phyloP scores from a whole-genome alignment of 495 filamentous ascomycete genomes.

The Penicillium longicatenatum region DNA sequence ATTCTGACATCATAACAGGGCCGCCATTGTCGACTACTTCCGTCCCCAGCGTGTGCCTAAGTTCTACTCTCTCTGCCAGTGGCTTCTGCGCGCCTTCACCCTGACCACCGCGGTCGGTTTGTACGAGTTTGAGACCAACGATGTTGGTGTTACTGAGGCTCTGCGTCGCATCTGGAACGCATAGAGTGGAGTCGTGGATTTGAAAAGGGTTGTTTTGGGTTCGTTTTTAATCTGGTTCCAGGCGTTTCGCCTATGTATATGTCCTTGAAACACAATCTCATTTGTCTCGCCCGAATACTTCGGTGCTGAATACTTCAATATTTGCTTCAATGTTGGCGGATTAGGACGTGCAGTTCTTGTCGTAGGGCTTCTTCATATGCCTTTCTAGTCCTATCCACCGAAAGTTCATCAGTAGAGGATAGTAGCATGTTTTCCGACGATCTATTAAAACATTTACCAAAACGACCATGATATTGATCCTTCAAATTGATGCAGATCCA shows the following conservation, averaged over 20 bases:
- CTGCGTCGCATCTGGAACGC: constrained; percentile 86
- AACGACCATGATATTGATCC: too few relatives aligned
- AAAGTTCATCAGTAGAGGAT: too few relatives aligned
- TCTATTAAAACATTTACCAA: too few relatives aligned
- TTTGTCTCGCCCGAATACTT: constrained; percentile 30
- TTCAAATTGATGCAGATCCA: too few relatives aligned
- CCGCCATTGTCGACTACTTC: constrained; percentile 88
- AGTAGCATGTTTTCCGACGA: too few relatives aligned
- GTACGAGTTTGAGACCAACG: constrained; percentile 99
- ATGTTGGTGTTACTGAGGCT: constrained; percentile 89
- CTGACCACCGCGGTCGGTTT: constrained; percentile 81
- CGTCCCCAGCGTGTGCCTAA: constrained; percentile 70
- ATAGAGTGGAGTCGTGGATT: constrained; percentile 29
- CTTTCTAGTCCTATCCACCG: too few relatives aligned
- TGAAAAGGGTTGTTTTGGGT: constrained; percentile 31
- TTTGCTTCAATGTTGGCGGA: constrained; percentile 11
- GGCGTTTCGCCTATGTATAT: constrained; percentile 47
- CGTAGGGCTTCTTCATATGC: not conserved
- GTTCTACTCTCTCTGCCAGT: constrained; percentile 62
- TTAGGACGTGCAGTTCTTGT: not conserved
- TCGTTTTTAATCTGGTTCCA: constrained; percentile 32
- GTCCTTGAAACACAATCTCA: constrained; percentile 27
- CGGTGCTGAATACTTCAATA: constrained; percentile 21
- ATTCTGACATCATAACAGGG: constrained; percentile 42
- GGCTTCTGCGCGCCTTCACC: constrained; percentile 78